A percentile compares a stretch with the other conserved stretches of the same genome.
These are phyloP conservation scores for Aspergillus pseudoviridinutans DNA, from an alignment of 2,329 filamentous ascomycete species.

Conservation along the genomic window DNA sequence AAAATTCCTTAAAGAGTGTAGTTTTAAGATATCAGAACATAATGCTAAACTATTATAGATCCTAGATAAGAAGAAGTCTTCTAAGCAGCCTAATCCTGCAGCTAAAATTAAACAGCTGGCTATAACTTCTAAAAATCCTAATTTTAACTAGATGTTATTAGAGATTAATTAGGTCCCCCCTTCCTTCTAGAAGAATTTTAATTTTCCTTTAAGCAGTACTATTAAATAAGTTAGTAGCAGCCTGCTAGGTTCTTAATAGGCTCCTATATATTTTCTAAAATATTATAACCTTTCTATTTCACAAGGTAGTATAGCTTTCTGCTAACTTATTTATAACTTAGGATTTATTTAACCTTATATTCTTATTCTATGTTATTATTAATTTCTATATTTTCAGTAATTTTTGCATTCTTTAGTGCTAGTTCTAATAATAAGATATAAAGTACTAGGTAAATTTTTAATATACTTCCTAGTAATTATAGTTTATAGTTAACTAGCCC, in stretches of 20 bases:
- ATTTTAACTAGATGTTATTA: no score
- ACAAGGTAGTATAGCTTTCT: neutral
- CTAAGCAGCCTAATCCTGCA: no score
- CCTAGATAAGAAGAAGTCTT: no score
- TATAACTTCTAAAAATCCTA: no score
- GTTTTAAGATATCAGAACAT: no score
- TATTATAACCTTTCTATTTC: neutral
- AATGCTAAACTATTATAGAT: no score
- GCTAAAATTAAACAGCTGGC: no score
- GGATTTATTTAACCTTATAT: neutral
- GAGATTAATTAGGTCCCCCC: no score
- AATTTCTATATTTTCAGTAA: neutral
- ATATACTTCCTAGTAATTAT: neutral
- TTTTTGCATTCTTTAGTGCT: neutral
- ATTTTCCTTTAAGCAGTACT: neutral
- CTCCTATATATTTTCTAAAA: conserved; percentile 5
- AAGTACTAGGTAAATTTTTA: neutral
- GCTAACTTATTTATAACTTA: neutral
- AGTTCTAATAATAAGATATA: neutral
- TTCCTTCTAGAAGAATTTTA: no score
- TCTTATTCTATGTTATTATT: neutral
- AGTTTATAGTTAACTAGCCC: neutral
- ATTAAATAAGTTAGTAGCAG: conserved; percentile 1
- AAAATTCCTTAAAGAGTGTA: no score
- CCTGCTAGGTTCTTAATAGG: conserved; percentile 5